phyloP scores from a whole-genome alignment of 2,329 filamentous ascomycete genomes.

The Xylaria sp. region DNA sequence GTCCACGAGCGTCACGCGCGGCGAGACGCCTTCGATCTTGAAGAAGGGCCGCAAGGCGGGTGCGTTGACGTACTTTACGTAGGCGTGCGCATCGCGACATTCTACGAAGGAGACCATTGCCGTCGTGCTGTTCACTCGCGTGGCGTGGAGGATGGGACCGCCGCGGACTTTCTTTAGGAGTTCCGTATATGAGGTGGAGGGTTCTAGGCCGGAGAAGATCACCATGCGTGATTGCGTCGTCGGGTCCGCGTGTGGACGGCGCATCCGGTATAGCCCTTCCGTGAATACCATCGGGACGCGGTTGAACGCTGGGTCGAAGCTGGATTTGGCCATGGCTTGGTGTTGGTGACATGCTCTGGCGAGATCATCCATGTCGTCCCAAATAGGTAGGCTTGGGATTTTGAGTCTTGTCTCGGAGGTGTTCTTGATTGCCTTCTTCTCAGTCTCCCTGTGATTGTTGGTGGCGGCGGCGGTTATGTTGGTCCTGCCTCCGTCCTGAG shows the following conservation, averaged over 20 bases:
- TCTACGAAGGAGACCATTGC: constrained; percentile 15
- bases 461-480: background rate
- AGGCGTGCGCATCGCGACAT: background rate
- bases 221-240: constrained; percentile 34
- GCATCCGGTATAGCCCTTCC: background rate
- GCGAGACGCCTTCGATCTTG: background rate
- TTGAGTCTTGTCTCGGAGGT: background rate
- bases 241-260: background rate
- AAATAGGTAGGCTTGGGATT: background rate
- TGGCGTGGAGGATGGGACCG: constrained; percentile 29
- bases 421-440: background rate
- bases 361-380: constrained; percentile 1
- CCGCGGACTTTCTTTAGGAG: constrained; percentile 36
- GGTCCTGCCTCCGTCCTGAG: no score
- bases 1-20: background rate
- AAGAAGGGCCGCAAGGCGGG: background rate
- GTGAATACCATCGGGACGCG: background rate
- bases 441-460: background rate
- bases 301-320: no score
- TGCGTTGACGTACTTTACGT: constrained; percentile 6
- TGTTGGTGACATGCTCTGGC: background rate
- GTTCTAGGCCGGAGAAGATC: constrained; percentile 29
- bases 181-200: background rate
- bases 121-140: background rate
- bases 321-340: background rate